Percentiles rank a stretch among this genome's conserved stretches.
Conservation (phyloP, 495 filamentous ascomycete genomes). For the Jackrogersella multiformis region DNA sequence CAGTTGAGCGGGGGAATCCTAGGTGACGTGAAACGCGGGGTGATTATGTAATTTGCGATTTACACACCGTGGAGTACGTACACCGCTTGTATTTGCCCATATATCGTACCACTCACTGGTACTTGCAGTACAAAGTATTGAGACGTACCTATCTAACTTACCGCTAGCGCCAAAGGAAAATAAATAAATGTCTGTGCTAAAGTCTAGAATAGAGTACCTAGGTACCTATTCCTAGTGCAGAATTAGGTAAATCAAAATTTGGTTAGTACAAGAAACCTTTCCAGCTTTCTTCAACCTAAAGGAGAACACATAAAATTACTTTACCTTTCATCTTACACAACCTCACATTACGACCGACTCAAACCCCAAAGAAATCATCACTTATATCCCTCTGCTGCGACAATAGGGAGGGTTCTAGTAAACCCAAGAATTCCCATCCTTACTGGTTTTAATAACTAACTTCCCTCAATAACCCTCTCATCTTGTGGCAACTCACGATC, state of each 20-base stretch:
- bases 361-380: neutral
- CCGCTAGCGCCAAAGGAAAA: no score
- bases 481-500: constrained; percentile 4
- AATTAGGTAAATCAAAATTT: neutral
- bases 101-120: no score
- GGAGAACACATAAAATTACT: neutral
- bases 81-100: neutral
- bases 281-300: constrained; percentile 1
- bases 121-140: no score
- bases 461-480: neutral
- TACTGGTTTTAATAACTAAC: neutral
- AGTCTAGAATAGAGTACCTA: constrained; percentile 15
- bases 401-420: neutral
- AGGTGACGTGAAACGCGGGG: constrained; percentile 35
- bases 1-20: constrained; percentile 37
- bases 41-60: constrained; percentile 1
- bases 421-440: neutral
- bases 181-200: neutral
- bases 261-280: neutral
- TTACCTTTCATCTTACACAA: neutral
- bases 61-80: neutral
- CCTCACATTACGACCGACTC: neutral
- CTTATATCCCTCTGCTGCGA: neutral
- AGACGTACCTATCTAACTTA: neutral
- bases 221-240: neutral